These are phyloP conservation scores for Malassezia restricta DNA, from an alignment of 1,284 basidiomycete genomes.

Conservation along the genomic window DNA sequence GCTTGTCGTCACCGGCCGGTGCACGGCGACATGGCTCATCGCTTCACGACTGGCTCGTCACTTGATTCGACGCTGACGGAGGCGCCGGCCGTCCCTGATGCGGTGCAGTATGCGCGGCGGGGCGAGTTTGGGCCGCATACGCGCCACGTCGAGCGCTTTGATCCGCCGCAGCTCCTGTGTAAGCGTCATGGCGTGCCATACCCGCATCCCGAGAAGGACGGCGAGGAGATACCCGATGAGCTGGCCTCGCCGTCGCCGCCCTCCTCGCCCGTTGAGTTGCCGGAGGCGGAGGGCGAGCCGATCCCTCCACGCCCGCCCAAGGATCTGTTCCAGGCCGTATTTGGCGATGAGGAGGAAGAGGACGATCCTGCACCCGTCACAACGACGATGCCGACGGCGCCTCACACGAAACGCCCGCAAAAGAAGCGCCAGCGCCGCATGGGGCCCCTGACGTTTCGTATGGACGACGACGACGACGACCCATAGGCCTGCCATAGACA, in stretches of 20 bases:
- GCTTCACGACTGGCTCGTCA: slow-evolving; percentile 56
- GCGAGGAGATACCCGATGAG: not conserved
- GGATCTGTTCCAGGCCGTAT: slow-evolving; percentile 14
- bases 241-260: not conserved
- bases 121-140: slow-evolving; percentile 8
- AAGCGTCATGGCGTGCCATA: slow-evolving; percentile 5
- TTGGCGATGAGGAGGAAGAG: slow-evolving; percentile 8
- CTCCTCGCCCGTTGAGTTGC: not conserved
- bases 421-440: not conserved
- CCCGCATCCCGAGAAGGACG: not conserved
- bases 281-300: not conserved
- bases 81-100: not conserved
- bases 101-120: slow-evolving; percentile 4
- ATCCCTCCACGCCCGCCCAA: slow-evolving; percentile 1
- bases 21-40: slow-evolving; percentile 76
- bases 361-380: not conserved
- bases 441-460: slow-evolving; percentile 13
- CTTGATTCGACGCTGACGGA: not conserved
- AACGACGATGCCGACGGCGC: not conserved
- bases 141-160: not conserved
- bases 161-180: slow-evolving; percentile 14
- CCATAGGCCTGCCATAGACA: not conserved
- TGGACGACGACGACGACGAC: slow-evolving; percentile 2
- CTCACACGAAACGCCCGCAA: not conserved
- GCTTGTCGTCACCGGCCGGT: slow-evolving; percentile 85